phyloP scores from a whole-genome alignment of 768 basidiomycete species.

The Inosperma sp. region DNA sequence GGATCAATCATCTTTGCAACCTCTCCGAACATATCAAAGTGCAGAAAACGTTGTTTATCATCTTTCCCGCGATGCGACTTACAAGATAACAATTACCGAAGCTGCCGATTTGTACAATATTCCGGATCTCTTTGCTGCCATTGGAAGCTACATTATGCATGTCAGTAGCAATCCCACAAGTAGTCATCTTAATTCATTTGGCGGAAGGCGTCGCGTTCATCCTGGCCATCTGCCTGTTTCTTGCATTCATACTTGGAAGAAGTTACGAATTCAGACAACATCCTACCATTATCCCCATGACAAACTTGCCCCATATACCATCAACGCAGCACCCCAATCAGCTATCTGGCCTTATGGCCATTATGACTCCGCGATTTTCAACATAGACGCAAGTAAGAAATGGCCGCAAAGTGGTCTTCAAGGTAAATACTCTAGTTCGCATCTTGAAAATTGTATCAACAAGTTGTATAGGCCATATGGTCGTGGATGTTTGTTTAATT shows the following conservation, averaged over 20 bases:
- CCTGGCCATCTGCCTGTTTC: constrained; percentile 15
- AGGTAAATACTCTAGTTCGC: constrained; percentile 9
- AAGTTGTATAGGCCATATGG: constrained; percentile 14
- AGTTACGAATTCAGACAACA: constrained; percentile 21
- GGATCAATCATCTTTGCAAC: constrained; percentile 7
- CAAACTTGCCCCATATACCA: constrained; percentile 17
- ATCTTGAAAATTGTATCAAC: neutral
- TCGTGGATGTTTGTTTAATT: constrained; percentile 11
- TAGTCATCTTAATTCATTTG: constrained; percentile 8
- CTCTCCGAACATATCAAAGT: constrained; percentile 10
- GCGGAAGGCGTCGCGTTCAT: constrained; percentile 11
- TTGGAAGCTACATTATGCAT: constrained; percentile 19
- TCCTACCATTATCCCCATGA: constrained; percentile 20
- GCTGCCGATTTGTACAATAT: constrained; percentile 20
- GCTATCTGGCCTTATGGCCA: constrained; percentile 1
- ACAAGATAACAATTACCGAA: constrained; percentile 19
- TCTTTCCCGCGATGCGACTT: constrained; percentile 19
- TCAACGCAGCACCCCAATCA: constrained; percentile 20
- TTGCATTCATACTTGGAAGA: constrained; percentile 27
- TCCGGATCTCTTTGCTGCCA: constrained; percentile 24
- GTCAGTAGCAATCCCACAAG: neutral
- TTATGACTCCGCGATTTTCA: constrained; percentile 4
- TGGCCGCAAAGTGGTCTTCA: constrained; percentile 21
- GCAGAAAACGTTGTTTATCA: constrained; percentile 20
- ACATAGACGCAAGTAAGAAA: constrained; percentile 4